A percentile compares a stretch with the other conserved stretches of the same genome.
phyloP scores from a whole-genome alignment of 169 alveolate genomes.

The Babesia sp. region DNA sequence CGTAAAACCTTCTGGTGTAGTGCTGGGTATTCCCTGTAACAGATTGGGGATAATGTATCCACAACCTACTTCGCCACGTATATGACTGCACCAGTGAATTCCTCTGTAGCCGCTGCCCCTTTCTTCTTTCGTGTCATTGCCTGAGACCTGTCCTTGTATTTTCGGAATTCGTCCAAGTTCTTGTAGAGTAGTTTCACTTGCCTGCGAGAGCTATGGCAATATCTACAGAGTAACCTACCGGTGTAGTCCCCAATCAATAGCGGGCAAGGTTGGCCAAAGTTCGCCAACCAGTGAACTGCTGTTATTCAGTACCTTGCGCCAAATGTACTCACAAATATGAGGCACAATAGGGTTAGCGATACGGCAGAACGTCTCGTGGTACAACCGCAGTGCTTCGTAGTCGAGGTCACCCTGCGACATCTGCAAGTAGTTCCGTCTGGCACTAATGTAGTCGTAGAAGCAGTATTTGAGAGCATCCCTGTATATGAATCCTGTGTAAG shows the following conservation, averaged over 20 bases:
- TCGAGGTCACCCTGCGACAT: conserved; percentile 61
- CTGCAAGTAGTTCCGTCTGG: conserved; percentile 73
- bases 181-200: conserved; percentile 31
- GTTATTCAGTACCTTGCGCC: conserved; percentile 82
- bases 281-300: conserved; percentile 69
- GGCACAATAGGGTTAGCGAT: conserved; percentile 88
- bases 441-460: conserved; percentile 81
- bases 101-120: neutral
- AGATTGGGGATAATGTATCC: neutral
- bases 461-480: conserved; percentile 87
- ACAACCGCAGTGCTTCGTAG: conserved; percentile 38
- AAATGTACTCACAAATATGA: conserved; percentile 88
- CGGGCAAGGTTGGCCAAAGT: conserved; percentile 80
- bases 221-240: conserved; percentile 60
- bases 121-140: conserved; percentile 14
- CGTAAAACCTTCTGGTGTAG: conserved; percentile 35
- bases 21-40: conserved; percentile 51
- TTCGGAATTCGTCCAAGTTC: conserved; percentile 64
- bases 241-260: conserved; percentile 66
- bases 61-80: conserved; percentile 48
- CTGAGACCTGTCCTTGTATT: conserved; percentile 57
- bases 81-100: conserved; percentile 54
- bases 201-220: neutral
- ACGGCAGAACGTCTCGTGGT: conserved; percentile 77
- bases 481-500: conserved; percentile 77